Base-by-base conservation (phyloP, 2,329 filamentous ascomycete species). In the Penicillium occitanis region DNA sequence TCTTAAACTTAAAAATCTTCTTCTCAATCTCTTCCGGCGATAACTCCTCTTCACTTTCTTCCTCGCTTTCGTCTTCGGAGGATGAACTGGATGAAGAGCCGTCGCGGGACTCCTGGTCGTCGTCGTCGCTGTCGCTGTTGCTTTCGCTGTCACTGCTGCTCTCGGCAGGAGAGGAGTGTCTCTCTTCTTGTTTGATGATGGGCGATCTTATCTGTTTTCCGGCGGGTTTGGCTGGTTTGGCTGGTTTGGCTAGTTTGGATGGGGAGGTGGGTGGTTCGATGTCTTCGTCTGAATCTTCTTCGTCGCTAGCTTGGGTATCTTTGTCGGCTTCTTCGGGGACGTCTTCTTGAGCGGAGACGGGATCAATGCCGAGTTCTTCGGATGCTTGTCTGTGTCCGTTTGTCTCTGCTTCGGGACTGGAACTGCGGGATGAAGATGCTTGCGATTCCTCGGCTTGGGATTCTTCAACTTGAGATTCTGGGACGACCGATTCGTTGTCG, bases 81-180 rank as follows among this genome's bases (percentile, higher is more conserved):
- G 28, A 30, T 13, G 30, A 25, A 8, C 30, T n/a, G 1, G 40
- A 44, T 30, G 53, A 53, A 17, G 53, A 53, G 7, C 14, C 17
- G 28, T 50, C 37, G n/a, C 58, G 59, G 11, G 67, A 64, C 25
- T 22, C 53, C 40, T 33, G 25, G 13, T 48, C 46, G 7, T 22
- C 10, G 44, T 33, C 40, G n/a, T 19, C 51, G 30, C n/a, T 30
- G 2, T 50, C 44, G 22, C 30, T 33, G 30, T 62, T 19, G 30
- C 44, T 30, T 28, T 19, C 51, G 30, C 19, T 33, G 1, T 51
- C 44, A 14, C 67, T 58, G 33, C 63, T 51, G 63, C 67, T 35
- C 65, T 72, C 68, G 4, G 53, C 19, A 25, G 28, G 30, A 61
- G 57, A 19, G 17, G 50, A n/a, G 25, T 30, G 17, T 46, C 19